Percentiles rank a stretch among this genome's conserved stretches.
These are phyloP conservation scores for Uncinocarpus reesii DNA, from an alignment of 2,329 filamentous ascomycete species.

Conservation along the genomic window DNA sequence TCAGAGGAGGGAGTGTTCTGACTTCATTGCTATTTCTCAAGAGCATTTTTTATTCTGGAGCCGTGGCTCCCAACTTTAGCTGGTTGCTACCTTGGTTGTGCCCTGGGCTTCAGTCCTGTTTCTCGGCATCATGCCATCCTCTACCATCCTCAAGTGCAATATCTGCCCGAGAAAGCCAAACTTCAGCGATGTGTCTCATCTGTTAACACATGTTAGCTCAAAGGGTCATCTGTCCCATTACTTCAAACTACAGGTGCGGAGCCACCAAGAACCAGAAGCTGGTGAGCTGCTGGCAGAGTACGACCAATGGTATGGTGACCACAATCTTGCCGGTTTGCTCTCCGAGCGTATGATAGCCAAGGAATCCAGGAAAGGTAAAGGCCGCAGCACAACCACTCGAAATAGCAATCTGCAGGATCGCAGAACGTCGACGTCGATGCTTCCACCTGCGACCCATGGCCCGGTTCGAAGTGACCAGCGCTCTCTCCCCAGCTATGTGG, in stretches of 20 bases:
- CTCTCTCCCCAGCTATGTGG: conserved; percentile 14
- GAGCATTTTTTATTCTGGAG: conserved; percentile 8
- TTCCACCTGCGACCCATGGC: neutral
- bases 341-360: conserved; percentile 69
- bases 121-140: conserved; percentile 24
- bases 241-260: conserved; percentile 68
- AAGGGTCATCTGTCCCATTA: conserved; percentile 82
- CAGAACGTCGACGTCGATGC: conserved; percentile 5
- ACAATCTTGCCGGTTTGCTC: conserved; percentile 62
- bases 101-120: neutral
- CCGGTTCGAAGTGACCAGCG: conserved; percentile 1
- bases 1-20: conserved; percentile 8
- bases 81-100: conserved; percentile 14
- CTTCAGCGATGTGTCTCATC: conserved; percentile 84
- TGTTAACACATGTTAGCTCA: conserved; percentile 83
- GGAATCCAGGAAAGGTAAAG: conserved; percentile 51
- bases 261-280: conserved; percentile 57
- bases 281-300: conserved; percentile 55
- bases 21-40: conserved; percentile 10
- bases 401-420: conserved; percentile 4
- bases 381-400: conserved; percentile 13
- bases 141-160: conserved; percentile 61
- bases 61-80: conserved; percentile 3
- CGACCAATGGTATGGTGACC: conserved; percentile 64
- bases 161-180: conserved; percentile 69